Evolutionary conservation across 345 rosid genomes (phyloP).

Genomic region (Eucalyptus polyanthemos): DNA sequence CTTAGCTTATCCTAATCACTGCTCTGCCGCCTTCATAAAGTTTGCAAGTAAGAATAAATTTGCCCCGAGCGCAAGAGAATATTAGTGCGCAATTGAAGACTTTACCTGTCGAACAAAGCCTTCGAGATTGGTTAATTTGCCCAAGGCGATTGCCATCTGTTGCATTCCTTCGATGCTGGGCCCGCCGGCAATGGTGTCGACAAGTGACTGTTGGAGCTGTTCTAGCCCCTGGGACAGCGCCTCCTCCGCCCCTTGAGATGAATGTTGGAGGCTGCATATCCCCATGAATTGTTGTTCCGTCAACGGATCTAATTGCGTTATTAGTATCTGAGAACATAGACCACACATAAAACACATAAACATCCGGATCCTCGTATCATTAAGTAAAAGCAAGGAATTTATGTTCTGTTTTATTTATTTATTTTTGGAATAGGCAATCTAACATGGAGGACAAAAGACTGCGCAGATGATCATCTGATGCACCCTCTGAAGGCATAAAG

Average conservation of each 20-base stretch:
- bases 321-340: conserved; percentile 42
- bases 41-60: background rate
- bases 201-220: conserved; percentile 87
- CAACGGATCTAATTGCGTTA: conserved; percentile 67
- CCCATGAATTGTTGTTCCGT: conserved; percentile 96
- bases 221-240: conserved; percentile 88
- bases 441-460: background rate
- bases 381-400: background rate
- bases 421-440: background rate
- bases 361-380: background rate
- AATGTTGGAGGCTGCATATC: conserved; percentile 81
- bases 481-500: background rate
- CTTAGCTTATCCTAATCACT: background rate
- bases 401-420: background rate
- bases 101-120: conserved; percentile 94
- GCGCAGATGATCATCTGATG: background rate
- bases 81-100: background rate
- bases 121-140: conserved; percentile 87
- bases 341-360: background rate
- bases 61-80: background rate
- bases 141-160: conserved; percentile 85
- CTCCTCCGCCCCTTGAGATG: conserved; percentile 87
- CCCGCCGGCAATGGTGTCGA: conserved; percentile 60
- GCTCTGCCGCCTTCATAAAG: background rate
- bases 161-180: conserved; percentile 66